Evolutionary conservation across 805 yeast genomes (phyloP), one percentile per base, ranked within the genome.

Genomic region (Kodamaea lidongshanica): DNA sequence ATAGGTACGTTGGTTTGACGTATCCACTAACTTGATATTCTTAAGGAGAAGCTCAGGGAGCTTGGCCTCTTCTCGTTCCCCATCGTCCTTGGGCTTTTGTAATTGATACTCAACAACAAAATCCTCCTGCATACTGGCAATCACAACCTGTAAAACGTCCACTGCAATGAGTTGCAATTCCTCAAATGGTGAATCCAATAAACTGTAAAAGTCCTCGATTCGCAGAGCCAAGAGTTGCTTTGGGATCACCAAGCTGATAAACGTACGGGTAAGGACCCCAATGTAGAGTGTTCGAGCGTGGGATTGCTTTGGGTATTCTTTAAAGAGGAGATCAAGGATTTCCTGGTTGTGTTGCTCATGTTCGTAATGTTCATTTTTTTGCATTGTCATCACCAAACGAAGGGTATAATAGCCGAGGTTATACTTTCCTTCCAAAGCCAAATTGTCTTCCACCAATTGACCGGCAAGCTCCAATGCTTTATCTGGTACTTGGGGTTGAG

Each of bases 31-130:
- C 10, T 20, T 30, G 7, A 37, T 27, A 16, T 30, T 35, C 13
- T 23, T 15, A 16, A 33, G 16, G 24, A 39, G 30, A n/a, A 14
- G 4, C 19, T 33, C 17, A 1, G 79, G 79, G 10, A 76, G 45
- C 13, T 45, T 46, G 3, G 62, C 61, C 10, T 39, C 38, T 6
- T 54, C 61, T 2, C 44, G 53, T 1, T 37, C 44, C 2, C 37
- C 50, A 11, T 36, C 35, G 6, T 54, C 38, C 9, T 49, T 54
- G n/a, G 68, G 55, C 26, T 68, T 72, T 16, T 49, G 54, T 30
- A 81, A 57, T 34, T 78, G 79, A 39, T 65, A 71, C 29, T 80
- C 86, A 28, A 81, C 67, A 2, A 78, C 79, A 19, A 67, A 48
- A 12, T 71, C 74, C 42, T 77, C 77, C 44, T 79, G 88, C 17